Base-by-base conservation (phyloP, 768 basidiomycete genomes). In the Serendipita sp. region DNA sequence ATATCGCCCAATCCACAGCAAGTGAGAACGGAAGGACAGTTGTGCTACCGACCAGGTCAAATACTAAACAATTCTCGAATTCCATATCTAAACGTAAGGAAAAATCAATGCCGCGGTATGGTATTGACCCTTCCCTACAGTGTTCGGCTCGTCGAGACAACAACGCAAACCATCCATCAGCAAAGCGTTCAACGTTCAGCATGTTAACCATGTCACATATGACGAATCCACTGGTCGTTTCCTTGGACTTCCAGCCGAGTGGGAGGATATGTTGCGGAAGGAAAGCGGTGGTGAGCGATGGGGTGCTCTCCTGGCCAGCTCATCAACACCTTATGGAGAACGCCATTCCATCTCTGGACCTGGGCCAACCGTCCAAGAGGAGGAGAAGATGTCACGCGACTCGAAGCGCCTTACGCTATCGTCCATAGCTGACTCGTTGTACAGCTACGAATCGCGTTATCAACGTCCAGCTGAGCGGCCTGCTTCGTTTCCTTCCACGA, bases 181-280 rank as follows among this genome's bases (percentile, higher is more conserved):
- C 34, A 8, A 10, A n/a, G 56, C 56, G 1, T 32, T 38, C 1
- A 60, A 60, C 3, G 28, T 35, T 16, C 56, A 36, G n/a, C 56
- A 60, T n/a, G n/a, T 60, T 60, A 23, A 32, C 56, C 56, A 60
- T n/a, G 56, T 60, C 56, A 36, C 23, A 60, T 38, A 32, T 60
- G 56, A 60, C n/a, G 28, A n/a, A 60, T 4, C 23, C 34, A 18
- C 56, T 60, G 56, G 56, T 32, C 28, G 35, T 10, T 60, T 60
- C n/a, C 5, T 60, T 10, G 34, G 34, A 28, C 56, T 60, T 4
- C 56, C 56, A 10, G 11, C 23, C 10, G 56, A 60, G 28, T 60
- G 56, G 56, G 56, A 60, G 35, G 28, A 36, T 10, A 10, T 16
- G 8, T 28, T 60, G 23, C 48, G 16, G 48, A 32, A 51, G 5